These are phyloP conservation scores for Schizophyllum amplum DNA, from an alignment of 1,284 basidiomycete genomes.

Conservation along the genomic window DNA sequence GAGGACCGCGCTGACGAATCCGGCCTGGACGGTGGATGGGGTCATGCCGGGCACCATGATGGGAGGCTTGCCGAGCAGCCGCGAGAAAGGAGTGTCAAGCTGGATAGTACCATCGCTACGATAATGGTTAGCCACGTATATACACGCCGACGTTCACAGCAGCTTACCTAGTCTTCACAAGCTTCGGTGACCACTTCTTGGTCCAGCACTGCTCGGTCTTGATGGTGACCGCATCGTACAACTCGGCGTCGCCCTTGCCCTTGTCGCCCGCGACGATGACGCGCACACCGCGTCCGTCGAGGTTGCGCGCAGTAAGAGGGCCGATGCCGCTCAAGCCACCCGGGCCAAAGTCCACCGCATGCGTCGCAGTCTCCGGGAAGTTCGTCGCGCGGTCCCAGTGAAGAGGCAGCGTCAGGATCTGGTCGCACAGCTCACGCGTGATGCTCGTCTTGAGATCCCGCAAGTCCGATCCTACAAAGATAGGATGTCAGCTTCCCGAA, in stretches of 20 bases:
- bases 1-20: constrained; percentile 87
- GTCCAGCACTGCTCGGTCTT: constrained; percentile 86
- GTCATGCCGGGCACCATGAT: constrained; percentile 99
- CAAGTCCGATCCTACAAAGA: constrained; percentile 69
- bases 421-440: constrained; percentile 80
- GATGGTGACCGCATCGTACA: constrained; percentile 66
- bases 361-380: constrained; percentile 86
- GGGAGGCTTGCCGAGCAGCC: constrained; percentile 90
- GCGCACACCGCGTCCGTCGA: constrained; percentile 90
- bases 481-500: constrained; percentile 3
- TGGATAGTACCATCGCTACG: constrained; percentile 83
- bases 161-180: constrained; percentile 83
- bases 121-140: constrained; percentile 2
- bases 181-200: constrained; percentile 76
- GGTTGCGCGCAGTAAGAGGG: constrained; percentile 80
- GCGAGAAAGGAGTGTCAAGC: constrained; percentile 94
- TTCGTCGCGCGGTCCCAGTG: constrained; percentile 89
- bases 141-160: background rate
- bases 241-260: constrained; percentile 78
- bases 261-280: constrained; percentile 83
- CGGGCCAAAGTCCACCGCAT: constrained; percentile 94
- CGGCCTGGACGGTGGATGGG: constrained; percentile 86
- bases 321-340: constrained; percentile 93
- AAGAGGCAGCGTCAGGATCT: constrained; percentile 89
- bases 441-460: constrained; percentile 58